Evolutionary conservation across 169 alveolate species (phyloP), one percentile per base, ranked within the genome.

Genomic region (Babesia caballi): DNA sequence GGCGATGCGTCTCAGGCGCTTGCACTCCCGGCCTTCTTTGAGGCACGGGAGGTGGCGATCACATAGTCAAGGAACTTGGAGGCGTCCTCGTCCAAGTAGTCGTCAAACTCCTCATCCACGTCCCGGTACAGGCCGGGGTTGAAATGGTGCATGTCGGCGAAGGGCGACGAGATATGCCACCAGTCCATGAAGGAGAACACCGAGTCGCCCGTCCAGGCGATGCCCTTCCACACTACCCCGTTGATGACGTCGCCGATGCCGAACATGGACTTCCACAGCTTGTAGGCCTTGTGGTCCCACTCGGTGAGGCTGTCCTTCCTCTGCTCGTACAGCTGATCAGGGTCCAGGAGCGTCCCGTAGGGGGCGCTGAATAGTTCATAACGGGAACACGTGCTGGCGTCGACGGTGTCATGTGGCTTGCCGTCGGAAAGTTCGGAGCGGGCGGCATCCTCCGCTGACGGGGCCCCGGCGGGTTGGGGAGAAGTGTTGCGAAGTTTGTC

Each of bases 21-120:
- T n/a, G n/a, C n/a, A n/a, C n/a, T n/a, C n/a, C n/a, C n/a, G n/a
- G n/a, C n/a, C n/a, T n/a, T n/a, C n/a, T n/a, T n/a, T n/a, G n/a
- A n/a, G n/a, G n/a, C n/a, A n/a, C n/a, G n/a, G n/a, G n/a, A n/a
- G n/a, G n/a, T n/a, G n/a, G n/a, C n/a, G n/a, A n/a, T n/a, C n/a
- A n/a, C n/a, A n/a, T n/a, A n/a, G n/a, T 63, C 56, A 0, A 63
- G 36, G 19, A 25, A 63, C 7, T 5, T 51, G 1, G 35, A 4
- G 11, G 59, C 3, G 15, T 46, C 61, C 4, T 40, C 38, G 36
- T 44, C 61, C 50, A 63, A 0, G 21, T 25, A 8, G 21, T 7
- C 8, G 60, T 63, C 73, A 36, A 63, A 63, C 52, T 63, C 73
- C 47, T 63, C 73, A 17, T 63, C 73, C 32, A 28, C 44, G 9